Evolutionary conservation across 1,284 basidiomycete genomes (phyloP).

Genomic region (Phellinidium pouzarii): DNA sequence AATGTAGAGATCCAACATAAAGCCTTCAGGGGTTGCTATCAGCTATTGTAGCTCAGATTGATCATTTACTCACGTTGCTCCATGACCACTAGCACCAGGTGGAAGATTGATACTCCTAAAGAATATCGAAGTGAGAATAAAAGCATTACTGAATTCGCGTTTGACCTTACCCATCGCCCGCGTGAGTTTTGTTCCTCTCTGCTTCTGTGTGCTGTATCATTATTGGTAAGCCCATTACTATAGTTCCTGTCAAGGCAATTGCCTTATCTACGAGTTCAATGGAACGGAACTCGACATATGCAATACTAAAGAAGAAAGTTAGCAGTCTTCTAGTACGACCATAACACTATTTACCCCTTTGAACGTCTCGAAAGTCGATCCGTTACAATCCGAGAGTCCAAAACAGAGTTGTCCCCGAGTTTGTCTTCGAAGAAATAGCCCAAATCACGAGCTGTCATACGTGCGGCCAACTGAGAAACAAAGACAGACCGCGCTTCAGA

Average conservation of each 20-base stretch:
- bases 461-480: constrained; percentile 94
- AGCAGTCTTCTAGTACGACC: neutral
- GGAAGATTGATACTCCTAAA: constrained; percentile 70
- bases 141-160: constrained; percentile 13
- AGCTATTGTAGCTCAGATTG: constrained; percentile 13
- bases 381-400: constrained; percentile 93
- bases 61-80: constrained; percentile 56
- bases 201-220: constrained; percentile 95
- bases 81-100: constrained; percentile 68
- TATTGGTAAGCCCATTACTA: constrained; percentile 97
- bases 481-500: constrained; percentile 96
- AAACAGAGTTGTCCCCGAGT: constrained; percentile 84
- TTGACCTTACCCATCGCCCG: constrained; percentile 66
- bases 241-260: constrained; percentile 81
- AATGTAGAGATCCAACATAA: constrained; percentile 95
- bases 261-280: constrained; percentile 91
- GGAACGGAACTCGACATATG: constrained; percentile 92
- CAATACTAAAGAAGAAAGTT: constrained; percentile 51
- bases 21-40: constrained; percentile 47
- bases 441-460: constrained; percentile 91
- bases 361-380: constrained; percentile 90
- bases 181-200: constrained; percentile 85
- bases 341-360: constrained; percentile 70
- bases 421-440: constrained; percentile 99
- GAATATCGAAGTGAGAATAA: constrained; percentile 1